Evolutionary conservation across 106 monocot species (phyloP), one percentile per base, ranked within the genome.

Genomic region (Dendrobium chrysotoxum): DNA sequence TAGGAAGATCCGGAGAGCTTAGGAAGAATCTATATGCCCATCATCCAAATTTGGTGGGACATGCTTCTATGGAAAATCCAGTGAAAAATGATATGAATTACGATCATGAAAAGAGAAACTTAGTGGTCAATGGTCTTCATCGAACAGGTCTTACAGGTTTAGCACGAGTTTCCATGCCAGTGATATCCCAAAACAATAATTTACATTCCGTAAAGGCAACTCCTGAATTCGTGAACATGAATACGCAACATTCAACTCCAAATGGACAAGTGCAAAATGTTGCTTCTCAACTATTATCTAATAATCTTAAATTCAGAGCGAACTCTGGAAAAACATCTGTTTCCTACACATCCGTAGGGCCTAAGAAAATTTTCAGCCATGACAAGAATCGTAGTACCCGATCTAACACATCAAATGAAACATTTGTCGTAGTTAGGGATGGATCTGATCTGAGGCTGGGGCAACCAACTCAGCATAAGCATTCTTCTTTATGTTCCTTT

Each of bases 381-480:
- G 80, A 82, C 66, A 47, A 28, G 45, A 57, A 77, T 68, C 67
- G 55, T 41, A 64, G 46, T 80, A 79, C 72, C 21, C 67, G 77
- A 5, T 5, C 21, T 75, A 76, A 53, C 61, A 47, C 79, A 44
- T 44, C 85, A 72, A 81, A 53, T 57, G 84, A 86, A 61, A 30
- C 26, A 64, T 20, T 38, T 71, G 20, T 26, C 31, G 20, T 73
- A 12, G 44, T 80, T 66, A 57, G 42, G 77, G 40, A 64, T 75
- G 79, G 75, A 77, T 53, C 79, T 80, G 93, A 94, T 85, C 79
- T 96, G 83, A 89, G 89, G 75, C 91, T 96, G 45, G 92, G 96
- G 83, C 96, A 94, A 74, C 92, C 92, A 75, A 86, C 90, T 79
- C 88, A 88, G 71, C 78, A 83, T 68, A 84, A 55, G 58, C 79